Percentiles rank a stretch among this genome's conserved stretches.
Evolutionary conservation across 805 yeast genomes (phyloP).

Genomic region (Nakazawaea molendinolei): DNA sequence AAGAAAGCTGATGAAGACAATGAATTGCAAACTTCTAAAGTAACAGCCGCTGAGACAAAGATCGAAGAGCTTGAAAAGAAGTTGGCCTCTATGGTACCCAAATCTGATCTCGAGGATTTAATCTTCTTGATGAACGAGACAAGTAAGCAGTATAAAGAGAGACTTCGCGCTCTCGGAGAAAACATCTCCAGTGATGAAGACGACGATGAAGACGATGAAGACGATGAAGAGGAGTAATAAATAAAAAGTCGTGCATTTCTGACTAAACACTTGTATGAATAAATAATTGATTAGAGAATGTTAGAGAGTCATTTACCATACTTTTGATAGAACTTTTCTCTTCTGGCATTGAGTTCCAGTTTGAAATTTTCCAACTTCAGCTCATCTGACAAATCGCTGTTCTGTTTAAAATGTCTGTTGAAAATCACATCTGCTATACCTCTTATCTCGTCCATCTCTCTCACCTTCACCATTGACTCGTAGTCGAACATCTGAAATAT

Average conservation of each 20-base stretch:
- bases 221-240: conserved; percentile 29
- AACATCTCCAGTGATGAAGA: conserved; percentile 69
- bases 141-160: conserved; percentile 48
- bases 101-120: conserved; percentile 62
- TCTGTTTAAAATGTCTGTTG: conserved; percentile 19
- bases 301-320: background rate
- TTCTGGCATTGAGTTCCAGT: conserved; percentile 20
- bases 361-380: conserved; percentile 18
- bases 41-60: conserved; percentile 6
- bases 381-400: conserved; percentile 22
- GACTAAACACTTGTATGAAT: background rate
- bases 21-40: background rate
- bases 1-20: background rate
- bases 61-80: conserved; percentile 5
- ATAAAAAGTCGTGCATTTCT: conserved; percentile 2
- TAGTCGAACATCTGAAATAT: conserved; percentile 27
- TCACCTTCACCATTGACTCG: conserved; percentile 20
- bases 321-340: conserved; percentile 17
- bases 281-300: background rate
- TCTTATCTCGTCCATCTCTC: conserved; percentile 23
- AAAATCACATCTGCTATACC: conserved; percentile 23
- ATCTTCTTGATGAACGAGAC: conserved; percentile 70
- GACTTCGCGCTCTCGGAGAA: conserved; percentile 45
- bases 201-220: conserved; percentile 58
- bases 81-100: conserved; percentile 31